These are phyloP conservation scores for Steccherinum ochraceum DNA, from an alignment of 768 basidiomycete species.

Conservation along the genomic window DNA sequence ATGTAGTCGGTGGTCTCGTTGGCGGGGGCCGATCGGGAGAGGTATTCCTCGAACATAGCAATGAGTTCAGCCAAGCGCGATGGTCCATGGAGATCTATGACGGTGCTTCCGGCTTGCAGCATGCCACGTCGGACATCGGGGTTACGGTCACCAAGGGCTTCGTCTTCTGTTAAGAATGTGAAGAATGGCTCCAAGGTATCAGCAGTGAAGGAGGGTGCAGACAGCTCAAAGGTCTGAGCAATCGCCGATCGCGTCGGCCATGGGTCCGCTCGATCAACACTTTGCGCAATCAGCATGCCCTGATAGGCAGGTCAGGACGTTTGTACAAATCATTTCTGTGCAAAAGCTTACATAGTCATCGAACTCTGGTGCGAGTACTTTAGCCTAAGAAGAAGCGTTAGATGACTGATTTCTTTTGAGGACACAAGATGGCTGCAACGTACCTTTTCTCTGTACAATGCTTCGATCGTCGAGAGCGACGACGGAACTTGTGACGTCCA, in stretches of 20 bases:
- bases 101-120: conserved; percentile 74
- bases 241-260: conserved; percentile 80
- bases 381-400: conserved; percentile 59
- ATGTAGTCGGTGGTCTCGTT: conserved; percentile 80
- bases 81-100: conserved; percentile 82
- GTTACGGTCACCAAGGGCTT: conserved; percentile 82
- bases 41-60: conserved; percentile 72
- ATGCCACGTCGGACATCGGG: conserved; percentile 80
- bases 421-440: too few relatives aligned
- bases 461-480: conserved; percentile 51
- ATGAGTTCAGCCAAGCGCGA: conserved; percentile 68
- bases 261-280: conserved; percentile 82
- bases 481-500: conserved; percentile 52
- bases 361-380: conserved; percentile 83
- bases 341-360: conserved; percentile 89
- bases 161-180: conserved; percentile 76
- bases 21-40: conserved; percentile 40
- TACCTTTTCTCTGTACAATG: conserved; percentile 81
- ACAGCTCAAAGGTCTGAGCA: conserved; percentile 55
- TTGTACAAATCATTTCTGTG: conserved; percentile 3
- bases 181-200: conserved; percentile 68
- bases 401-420: too few relatives aligned
- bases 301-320: conserved; percentile 22
- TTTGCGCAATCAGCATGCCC: conserved; percentile 92
- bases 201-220: conserved; percentile 61